Base-by-base conservation (phyloP, 2,329 filamentous ascomycete species). In the Zarea fungicola region DNA sequence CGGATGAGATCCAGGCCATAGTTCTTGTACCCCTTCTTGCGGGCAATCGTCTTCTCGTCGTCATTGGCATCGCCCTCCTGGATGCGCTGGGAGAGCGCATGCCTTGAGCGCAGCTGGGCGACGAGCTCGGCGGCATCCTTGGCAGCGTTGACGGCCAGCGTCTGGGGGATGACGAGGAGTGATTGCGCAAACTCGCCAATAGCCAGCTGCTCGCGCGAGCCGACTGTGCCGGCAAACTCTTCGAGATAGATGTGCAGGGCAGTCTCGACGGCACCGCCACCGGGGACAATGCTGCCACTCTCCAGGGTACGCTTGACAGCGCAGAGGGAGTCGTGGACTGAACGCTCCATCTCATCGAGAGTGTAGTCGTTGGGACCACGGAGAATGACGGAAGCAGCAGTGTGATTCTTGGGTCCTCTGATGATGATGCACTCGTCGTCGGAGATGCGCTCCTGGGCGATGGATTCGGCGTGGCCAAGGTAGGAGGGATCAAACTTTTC, bases 271-370 rank as follows among this genome's bases (percentile, higher is more conserved):
- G 93, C 93, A 64, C 92, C 93, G 57, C 93, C 93, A 57, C 93
- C 93, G 14, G 93, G 93, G 32, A 99, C 93, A 57, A 99, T 95
- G 71, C 88, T 91, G 62, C 93, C 93, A 63, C 89, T 96, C 74
- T 99, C 93, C 7, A 99, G 78, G 3, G 93, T 96, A 59, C 93
- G 84, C 83, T 99, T 99, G 56, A 99, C 91, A 40, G 93, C 93
- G 58, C 89, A 96, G 40, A 99, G 78, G 13, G 92, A 95, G 71
- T 99, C 93, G 73, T 99, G 93, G 16, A 99, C 84, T 2, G 93
- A 97, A 56, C 93, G 87, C 78, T 99, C 93, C 92, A 97, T 99
- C 78, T 99, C 93, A 63, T 99, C 93, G 25, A 99, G 82, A 53
- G 89, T 89, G 73, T 87, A 97, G 69, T 99, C 93, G 71, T 99